Conservation (phyloP, 2,329 filamentous ascomycete genomes). For the Alternaria brassicae region DNA sequence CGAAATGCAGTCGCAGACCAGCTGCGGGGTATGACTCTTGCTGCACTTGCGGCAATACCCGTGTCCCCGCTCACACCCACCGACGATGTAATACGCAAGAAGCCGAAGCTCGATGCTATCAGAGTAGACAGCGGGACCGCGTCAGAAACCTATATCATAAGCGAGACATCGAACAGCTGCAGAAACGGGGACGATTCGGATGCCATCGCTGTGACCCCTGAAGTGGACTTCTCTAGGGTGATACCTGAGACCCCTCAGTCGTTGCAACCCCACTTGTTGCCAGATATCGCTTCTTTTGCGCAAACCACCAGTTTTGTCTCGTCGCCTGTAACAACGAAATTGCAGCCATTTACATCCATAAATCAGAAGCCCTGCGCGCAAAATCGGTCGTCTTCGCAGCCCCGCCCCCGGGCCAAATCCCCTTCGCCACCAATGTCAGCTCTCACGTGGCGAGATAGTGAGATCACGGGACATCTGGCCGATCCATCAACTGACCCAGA, state of each 20-base stretch:
- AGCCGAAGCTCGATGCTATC: slow-evolving; percentile 43
- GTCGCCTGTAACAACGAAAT: slow-evolving; percentile 13
- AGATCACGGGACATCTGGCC: slow-evolving; percentile 66
- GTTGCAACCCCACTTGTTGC: slow-evolving; percentile 44
- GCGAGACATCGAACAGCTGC: slow-evolving; percentile 2
- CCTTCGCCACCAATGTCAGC: slow-evolving; percentile 43
- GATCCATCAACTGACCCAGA: slow-evolving; percentile 60
- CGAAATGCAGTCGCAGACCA: slow-evolving; percentile 48
- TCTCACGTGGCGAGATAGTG: slow-evolving; percentile 65
- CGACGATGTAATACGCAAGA: slow-evolving; percentile 46
- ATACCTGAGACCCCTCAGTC: slow-evolving; percentile 44
- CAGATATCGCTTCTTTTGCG: slow-evolving; percentile 40
- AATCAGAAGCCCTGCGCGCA: slow-evolving; percentile 10
- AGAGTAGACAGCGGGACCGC: slow-evolving; percentile 28
- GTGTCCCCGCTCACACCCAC: slow-evolving; percentile 46
- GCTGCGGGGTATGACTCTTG: slow-evolving; percentile 43
- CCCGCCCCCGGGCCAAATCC: slow-evolving; percentile 34
- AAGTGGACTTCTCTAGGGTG: slow-evolving; percentile 19
- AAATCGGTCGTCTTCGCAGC: slow-evolving; percentile 21
- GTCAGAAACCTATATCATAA: slow-evolving; percentile 19
- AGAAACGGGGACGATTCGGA: slow-evolving; percentile 12
- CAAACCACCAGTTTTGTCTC: slow-evolving; percentile 39
- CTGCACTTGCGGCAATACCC: slow-evolving; percentile 36
- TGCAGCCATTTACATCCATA: slow-evolving; percentile 11
- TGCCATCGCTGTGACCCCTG: slow-evolving; percentile 6